Evolutionary conservation across 805 yeast species (phyloP).

Genomic region (Debaryomyces castellii): DNA sequence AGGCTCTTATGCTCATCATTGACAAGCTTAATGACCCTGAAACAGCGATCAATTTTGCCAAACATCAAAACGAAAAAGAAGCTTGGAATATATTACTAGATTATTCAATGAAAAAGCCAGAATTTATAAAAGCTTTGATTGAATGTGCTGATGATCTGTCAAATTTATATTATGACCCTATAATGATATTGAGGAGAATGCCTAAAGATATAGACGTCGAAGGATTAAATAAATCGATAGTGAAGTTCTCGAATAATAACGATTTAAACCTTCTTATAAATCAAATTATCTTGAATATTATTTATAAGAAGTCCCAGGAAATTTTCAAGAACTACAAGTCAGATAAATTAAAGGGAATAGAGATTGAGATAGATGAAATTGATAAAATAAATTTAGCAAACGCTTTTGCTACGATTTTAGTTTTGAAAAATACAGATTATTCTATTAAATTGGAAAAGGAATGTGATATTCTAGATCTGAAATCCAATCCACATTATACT

Average conservation of each 20-base stretch:
- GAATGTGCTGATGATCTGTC: constrained; percentile 61
- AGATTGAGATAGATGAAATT: constrained; percentile 17
- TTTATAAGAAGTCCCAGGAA: constrained; percentile 30
- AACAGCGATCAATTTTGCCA: constrained; percentile 78
- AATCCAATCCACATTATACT: constrained; percentile 6
- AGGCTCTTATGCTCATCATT: constrained; percentile 75
- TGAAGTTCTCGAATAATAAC: constrained; percentile 62
- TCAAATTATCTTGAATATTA: constrained; percentile 46
- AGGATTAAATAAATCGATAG: constrained; percentile 61
- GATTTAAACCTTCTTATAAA: constrained; percentile 53
- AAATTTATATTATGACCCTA: constrained; percentile 51
- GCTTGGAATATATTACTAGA: constrained; percentile 76
- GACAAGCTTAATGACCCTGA: constrained; percentile 76
- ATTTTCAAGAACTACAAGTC: constrained; percentile 20
- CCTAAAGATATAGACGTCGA: constrained; percentile 61
- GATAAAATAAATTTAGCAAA: constrained; percentile 18
- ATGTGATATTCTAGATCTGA: not conserved
- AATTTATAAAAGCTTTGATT: constrained; percentile 73
- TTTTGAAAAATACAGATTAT: constrained; percentile 7
- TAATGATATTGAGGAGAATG: constrained; percentile 64
- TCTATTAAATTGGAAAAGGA: constrained; percentile 4
- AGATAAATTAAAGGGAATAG: constrained; percentile 26
- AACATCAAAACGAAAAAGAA: constrained; percentile 64
- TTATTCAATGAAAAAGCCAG: constrained; percentile 68
- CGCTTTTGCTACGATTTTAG: constrained; percentile 28